Conservation (phyloP, 768 basidiomycete species). For the Russula compacta region DNA sequence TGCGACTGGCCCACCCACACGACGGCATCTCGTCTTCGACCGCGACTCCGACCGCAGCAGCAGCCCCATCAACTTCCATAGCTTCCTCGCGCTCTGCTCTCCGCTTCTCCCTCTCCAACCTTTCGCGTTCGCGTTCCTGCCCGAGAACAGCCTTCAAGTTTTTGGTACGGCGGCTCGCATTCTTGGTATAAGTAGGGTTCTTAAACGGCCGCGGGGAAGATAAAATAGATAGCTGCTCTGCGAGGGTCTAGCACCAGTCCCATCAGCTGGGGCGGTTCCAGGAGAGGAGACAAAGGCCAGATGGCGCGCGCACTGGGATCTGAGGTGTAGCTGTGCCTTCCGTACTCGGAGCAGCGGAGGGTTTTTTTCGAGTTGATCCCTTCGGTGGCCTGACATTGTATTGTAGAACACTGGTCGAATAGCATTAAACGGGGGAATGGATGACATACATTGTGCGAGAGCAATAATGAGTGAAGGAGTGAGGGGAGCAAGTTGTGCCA, state of each 20-base stretch:
- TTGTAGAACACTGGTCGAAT: neutral
- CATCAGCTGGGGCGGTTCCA: neutral
- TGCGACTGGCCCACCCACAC: constrained; percentile 38
- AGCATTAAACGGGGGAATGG: neutral
- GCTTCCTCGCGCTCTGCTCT: constrained; percentile 38
- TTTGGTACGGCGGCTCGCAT: constrained; percentile 63
- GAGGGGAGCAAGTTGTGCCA: too few relatives aligned
- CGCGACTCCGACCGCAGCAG: constrained; percentile 13
- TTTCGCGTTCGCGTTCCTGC: constrained; percentile 71
- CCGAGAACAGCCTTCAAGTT: constrained; percentile 71
- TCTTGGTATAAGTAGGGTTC: constrained; percentile 60
- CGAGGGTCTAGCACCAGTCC: constrained; percentile 43
- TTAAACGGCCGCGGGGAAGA: constrained; percentile 71
- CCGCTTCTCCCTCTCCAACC: constrained; percentile 52
- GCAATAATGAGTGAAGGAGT: neutral
- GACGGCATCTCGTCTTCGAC: constrained; percentile 59
- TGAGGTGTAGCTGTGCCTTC: constrained; percentile 28
- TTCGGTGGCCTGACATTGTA: constrained; percentile 28
- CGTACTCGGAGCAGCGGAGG: constrained; percentile 21
- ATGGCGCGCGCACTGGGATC: constrained; percentile 21
- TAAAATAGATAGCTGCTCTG: constrained; percentile 66
- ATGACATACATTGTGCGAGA: neutral
- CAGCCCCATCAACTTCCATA: constrained; percentile 52
- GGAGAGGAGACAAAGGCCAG: neutral
- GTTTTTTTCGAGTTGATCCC: constrained; percentile 26